Evolutionary conservation across 768 basidiomycete species (phyloP).

Genomic region (Phlebiopsis flavidoalba): DNA sequence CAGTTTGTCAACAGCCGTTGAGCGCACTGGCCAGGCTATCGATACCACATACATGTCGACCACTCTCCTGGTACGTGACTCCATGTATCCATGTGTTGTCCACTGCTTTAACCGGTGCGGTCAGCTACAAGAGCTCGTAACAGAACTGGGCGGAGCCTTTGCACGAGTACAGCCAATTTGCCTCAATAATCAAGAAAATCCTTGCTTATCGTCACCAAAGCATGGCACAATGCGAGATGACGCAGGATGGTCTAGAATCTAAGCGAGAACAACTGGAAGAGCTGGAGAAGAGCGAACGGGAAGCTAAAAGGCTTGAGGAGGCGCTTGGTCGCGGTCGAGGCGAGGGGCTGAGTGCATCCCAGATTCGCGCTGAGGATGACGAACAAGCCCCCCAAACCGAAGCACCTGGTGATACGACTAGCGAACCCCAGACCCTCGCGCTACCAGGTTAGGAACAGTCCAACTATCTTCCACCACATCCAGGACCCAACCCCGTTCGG

Average conservation of each 20-base stretch:
- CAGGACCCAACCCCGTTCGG: conserved; percentile 67
- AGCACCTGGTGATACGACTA: conserved; percentile 19
- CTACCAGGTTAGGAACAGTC: conserved; percentile 41
- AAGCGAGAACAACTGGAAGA: conserved; percentile 85
- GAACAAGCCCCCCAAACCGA: conserved; percentile 3
- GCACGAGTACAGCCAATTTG: conserved; percentile 94
- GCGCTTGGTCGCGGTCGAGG: conserved; percentile 47
- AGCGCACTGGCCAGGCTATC: conserved; percentile 95
- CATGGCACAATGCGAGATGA: conserved; percentile 98
- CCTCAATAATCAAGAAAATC: conserved; percentile 88
- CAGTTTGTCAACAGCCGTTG: conserved; percentile 77
- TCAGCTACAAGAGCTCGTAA: conserved; percentile 90
- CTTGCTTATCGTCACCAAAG: conserved; percentile 93
- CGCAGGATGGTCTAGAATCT: conserved; percentile 81
- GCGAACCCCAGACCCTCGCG: conserved; percentile 22
- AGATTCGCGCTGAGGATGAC: conserved; percentile 24
- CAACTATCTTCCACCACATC: conserved; percentile 66
- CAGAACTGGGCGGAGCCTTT: conserved; percentile 94
- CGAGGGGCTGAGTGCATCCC: conserved; percentile 15
- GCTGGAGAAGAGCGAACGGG: conserved; percentile 87
- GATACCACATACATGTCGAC: conserved; percentile 94
- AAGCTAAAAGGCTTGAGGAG: conserved; percentile 84
- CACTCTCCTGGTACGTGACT: conserved; percentile 65
- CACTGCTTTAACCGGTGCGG: too few relatives aligned
- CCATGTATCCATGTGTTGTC: not conserved